phyloP scores from a whole-genome alignment of 1,284 basidiomycete genomes.

The Apiotrichum domesticum region DNA sequence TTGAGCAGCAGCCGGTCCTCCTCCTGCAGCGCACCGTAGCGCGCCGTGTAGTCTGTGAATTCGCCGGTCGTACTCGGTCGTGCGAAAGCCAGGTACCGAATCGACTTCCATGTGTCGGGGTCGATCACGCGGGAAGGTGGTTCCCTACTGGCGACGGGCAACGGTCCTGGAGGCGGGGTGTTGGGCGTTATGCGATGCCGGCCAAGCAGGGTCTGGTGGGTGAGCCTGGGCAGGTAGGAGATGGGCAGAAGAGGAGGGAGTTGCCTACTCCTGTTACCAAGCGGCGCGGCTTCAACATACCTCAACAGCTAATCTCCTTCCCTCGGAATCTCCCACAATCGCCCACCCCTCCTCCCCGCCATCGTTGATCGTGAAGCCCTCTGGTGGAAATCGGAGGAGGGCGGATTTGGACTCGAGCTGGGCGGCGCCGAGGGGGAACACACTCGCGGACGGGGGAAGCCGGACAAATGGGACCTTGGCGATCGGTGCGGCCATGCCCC shows the following conservation, averaged over 20 bases:
- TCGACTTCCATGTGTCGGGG: slow-evolving; percentile 32
- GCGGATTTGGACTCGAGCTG: slow-evolving; percentile 17
- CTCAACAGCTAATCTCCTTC: slow-evolving; percentile 57
- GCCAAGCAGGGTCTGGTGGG: slow-evolving; percentile 58
- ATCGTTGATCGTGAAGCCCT: slow-evolving; percentile 56
- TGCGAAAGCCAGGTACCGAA: slow-evolving; percentile 68
- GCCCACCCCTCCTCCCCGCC: slow-evolving; percentile 61
- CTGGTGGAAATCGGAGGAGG: slow-evolving; percentile 48
- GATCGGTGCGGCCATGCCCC: neutral
- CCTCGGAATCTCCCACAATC: slow-evolving; percentile 55
- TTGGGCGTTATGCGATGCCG: slow-evolving; percentile 60
- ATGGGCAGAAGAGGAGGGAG: too few relatives aligned
- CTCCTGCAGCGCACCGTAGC: slow-evolving; percentile 78
- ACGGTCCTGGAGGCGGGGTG: slow-evolving; percentile 59
- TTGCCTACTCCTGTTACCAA: too few relatives aligned
- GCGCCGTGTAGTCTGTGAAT: slow-evolving; percentile 87
- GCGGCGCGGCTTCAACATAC: slow-evolving; percentile 43
- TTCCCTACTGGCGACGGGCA: slow-evolving; percentile 54
- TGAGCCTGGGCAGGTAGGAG: neutral
- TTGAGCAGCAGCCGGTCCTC: slow-evolving; percentile 58
- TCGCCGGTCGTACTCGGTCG: slow-evolving; percentile 60
- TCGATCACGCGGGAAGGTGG: slow-evolving; percentile 4
- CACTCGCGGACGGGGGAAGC: slow-evolving; percentile 27
- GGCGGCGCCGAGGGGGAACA: slow-evolving; percentile 33
- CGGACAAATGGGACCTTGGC: slow-evolving; percentile 15